Evolutionary conservation across 305 asterid species (phyloP).

Genomic region (Fraxinus ornus): DNA sequence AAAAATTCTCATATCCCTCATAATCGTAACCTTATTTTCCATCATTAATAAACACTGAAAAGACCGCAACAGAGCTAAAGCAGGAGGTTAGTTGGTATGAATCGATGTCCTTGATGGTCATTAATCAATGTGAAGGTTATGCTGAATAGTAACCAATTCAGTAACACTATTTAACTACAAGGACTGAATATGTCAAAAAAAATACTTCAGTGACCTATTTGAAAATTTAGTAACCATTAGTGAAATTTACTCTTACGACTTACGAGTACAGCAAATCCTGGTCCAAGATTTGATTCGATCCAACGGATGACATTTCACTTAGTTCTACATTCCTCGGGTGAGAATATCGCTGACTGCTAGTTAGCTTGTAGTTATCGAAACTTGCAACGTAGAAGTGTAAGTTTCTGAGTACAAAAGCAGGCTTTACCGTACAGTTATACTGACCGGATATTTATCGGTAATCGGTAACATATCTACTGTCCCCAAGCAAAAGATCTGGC

Average conservation of each 20-base stretch:
- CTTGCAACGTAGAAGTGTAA: background rate
- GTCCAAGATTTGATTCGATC: background rate
- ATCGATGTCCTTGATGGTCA: no score
- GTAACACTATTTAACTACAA: background rate
- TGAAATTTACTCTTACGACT: background rate
- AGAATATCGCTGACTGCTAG: background rate
- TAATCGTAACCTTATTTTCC: background rate
- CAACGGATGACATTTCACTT: background rate
- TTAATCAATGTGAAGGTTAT: no score
- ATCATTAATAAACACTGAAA: background rate
- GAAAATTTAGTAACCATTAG: background rate
- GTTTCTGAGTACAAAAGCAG: background rate
- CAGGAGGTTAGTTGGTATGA: background rate
- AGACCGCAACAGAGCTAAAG: background rate
- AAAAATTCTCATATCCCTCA: no score
- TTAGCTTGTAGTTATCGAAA: background rate
- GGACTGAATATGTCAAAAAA: background rate
- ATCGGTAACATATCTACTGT: conserved; percentile 6
- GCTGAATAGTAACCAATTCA: background rate
- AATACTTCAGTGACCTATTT: background rate
- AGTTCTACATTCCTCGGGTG: background rate
- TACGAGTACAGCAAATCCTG: background rate
- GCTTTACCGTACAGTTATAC: background rate
- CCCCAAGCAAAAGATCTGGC: background rate
- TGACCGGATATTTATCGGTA: conserved; percentile 2